Conservation (phyloP, 331 rosid genomes). For the Quercus lobata region DNA sequence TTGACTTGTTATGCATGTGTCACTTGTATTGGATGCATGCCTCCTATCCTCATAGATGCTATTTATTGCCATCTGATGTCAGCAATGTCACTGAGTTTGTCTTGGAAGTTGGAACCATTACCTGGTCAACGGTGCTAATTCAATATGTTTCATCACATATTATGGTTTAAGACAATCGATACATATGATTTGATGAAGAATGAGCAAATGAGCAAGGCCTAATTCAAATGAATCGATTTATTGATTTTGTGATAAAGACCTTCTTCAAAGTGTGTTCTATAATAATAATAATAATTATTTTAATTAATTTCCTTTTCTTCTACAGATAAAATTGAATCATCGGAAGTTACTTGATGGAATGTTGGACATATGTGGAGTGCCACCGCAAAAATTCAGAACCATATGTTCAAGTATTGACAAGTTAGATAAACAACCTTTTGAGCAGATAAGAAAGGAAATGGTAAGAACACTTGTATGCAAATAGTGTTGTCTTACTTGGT, state of each 20-base stretch:
- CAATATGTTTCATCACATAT: neutral
- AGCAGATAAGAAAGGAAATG: slow-evolving; percentile 85
- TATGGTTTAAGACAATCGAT: neutral
- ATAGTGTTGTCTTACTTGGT: neutral
- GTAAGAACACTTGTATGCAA: slow-evolving; percentile 32
- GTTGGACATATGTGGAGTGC: slow-evolving; percentile 95
- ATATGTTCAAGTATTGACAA: slow-evolving; percentile 96
- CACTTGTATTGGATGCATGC: neutral
- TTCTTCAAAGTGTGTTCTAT: neutral
- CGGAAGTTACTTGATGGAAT: slow-evolving; percentile 86
- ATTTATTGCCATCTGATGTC: neutral
- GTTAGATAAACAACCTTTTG: slow-evolving; percentile 84
- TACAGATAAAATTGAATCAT: slow-evolving; percentile 87
- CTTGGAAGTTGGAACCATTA: neutral
- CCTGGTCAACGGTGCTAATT: neutral
- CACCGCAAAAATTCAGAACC: slow-evolving; percentile 85
- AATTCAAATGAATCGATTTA: too few relatives aligned
- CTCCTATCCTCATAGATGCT: neutral
- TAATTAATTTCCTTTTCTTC: slow-evolving; percentile 6
- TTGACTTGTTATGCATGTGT: neutral
- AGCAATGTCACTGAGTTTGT: neutral
- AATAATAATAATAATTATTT: neutral
- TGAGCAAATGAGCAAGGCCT: too few relatives aligned
- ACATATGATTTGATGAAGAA: too few relatives aligned
- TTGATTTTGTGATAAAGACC: too few relatives aligned